Conservation (phyloP, 371 early-diverging fungal genomes). For the Coemansia sp. region DNA sequence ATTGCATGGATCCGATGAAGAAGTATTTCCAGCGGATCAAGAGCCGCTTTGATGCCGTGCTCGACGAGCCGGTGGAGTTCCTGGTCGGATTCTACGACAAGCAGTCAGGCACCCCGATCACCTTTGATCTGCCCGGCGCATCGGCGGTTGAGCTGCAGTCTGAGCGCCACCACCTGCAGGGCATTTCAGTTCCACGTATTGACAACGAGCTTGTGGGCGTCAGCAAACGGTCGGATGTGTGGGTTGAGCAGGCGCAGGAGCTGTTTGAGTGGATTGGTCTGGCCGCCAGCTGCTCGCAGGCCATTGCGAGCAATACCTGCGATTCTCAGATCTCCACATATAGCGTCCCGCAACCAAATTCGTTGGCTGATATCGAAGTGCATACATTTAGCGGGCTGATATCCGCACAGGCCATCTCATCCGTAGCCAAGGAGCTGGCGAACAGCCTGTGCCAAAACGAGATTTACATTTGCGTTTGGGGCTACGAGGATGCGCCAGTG, state of each 20-base stretch:
- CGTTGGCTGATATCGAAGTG: constrained; percentile 7
- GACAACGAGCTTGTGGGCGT: not conserved
- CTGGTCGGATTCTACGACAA: constrained; percentile 22
- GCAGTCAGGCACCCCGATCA: constrained; percentile 17
- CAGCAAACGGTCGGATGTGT: constrained; percentile 13
- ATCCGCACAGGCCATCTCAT: constrained; percentile 32
- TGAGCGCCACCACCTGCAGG: not conserved
- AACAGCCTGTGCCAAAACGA: not conserved
- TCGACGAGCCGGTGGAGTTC: constrained; percentile 30
- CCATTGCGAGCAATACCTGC: not conserved
- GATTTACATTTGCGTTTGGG: constrained; percentile 46
- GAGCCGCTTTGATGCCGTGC: constrained; percentile 19
- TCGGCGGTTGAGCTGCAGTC: not conserved
- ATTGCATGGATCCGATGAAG: constrained; percentile 27
- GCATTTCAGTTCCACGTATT: constrained; percentile 12
- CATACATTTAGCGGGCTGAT: constrained; percentile 34
- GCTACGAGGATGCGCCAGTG: constrained; percentile 48
- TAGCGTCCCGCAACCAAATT: constrained; percentile 21
- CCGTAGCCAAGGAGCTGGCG: constrained; percentile 1
- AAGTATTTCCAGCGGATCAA: constrained; percentile 37
- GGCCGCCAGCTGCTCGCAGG: constrained; percentile 13
- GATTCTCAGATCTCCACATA: constrained; percentile 15
- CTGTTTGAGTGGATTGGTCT: constrained; percentile 46
- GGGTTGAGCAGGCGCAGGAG: constrained; percentile 30
- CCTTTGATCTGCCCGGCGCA: constrained; percentile 34